Percentiles rank a stretch among this genome's conserved stretches.
phyloP scores from a whole-genome alignment of 768 basidiomycete species.

The Porphyrellus cyaneotinctus region DNA sequence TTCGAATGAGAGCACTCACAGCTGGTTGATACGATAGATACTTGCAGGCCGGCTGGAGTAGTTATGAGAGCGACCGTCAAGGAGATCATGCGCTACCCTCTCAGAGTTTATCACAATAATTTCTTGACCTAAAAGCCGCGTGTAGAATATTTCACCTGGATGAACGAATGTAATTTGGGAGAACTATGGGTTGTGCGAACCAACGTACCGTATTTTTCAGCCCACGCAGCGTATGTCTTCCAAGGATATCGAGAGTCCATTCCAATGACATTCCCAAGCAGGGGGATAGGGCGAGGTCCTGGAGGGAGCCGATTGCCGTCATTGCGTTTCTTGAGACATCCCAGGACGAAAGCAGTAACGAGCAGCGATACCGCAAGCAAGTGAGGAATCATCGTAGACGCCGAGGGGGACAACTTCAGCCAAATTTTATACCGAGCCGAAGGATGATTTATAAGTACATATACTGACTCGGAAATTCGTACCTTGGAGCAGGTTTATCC shows the following conservation, averaged over 20 bases:
- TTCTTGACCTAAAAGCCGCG: background rate
- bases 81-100: background rate
- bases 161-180: background rate
- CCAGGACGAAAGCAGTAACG: background rate
- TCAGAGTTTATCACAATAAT: background rate
- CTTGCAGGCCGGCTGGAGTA: background rate
- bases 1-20: background rate
- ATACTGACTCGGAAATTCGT: too few relatives aligned
- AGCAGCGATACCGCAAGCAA: background rate
- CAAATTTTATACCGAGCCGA: too few relatives aligned
- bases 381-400: background rate
- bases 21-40: background rate
- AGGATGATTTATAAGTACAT: too few relatives aligned
- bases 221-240: background rate
- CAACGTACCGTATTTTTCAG: background rate
- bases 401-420: background rate
- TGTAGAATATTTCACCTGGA: background rate
- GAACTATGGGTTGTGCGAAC: background rate
- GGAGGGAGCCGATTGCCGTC: background rate
- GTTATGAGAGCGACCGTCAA: background rate
- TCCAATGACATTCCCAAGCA: background rate
- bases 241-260: background rate
- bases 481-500: too few relatives aligned
- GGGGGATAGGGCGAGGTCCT: background rate
- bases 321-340: background rate